Evolutionary conservation across 192 early-diverging fungal species (phyloP).

Genomic region (Entomortierella beljakovae): DNA sequence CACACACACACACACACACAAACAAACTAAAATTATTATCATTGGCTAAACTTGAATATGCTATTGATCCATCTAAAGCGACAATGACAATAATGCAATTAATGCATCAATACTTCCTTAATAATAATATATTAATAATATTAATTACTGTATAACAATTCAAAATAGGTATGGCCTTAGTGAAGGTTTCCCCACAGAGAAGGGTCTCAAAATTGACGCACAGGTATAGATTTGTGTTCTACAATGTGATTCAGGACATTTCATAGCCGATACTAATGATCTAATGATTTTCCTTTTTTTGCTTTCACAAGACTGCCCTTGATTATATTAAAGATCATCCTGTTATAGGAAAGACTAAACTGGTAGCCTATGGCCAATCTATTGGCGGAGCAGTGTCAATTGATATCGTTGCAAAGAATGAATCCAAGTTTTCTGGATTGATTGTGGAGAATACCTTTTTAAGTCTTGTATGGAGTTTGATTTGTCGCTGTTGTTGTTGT

Average conservation of each 20-base stretch:
- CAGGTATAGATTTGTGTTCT: constrained; percentile 58
- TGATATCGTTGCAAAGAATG: constrained; percentile 82
- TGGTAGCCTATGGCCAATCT: constrained; percentile 95
- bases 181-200: constrained; percentile 88
- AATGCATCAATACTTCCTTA: no score
- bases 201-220: constrained; percentile 91
- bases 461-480: constrained; percentile 70
- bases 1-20: no score
- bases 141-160: no score
- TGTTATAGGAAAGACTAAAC: constrained; percentile 75
- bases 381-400: constrained; percentile 98
- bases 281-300: constrained; percentile 1
- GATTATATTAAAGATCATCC: constrained; percentile 86
- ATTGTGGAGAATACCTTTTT: constrained; percentile 97
- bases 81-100: no score
- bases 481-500: not conserved
- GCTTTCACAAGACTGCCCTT: constrained; percentile 86
- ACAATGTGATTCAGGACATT: not conserved
- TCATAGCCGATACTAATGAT: no score
- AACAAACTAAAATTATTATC: no score
- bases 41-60: no score
- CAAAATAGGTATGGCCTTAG: constrained; percentile 82
- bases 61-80: no score
- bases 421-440: constrained; percentile 80
- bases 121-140: no score